Evolutionary conservation across 2,329 filamentous ascomycete genomes (phyloP), one percentile per base, ranked within the genome.

Genomic region (Aureobasidium musti): DNA sequence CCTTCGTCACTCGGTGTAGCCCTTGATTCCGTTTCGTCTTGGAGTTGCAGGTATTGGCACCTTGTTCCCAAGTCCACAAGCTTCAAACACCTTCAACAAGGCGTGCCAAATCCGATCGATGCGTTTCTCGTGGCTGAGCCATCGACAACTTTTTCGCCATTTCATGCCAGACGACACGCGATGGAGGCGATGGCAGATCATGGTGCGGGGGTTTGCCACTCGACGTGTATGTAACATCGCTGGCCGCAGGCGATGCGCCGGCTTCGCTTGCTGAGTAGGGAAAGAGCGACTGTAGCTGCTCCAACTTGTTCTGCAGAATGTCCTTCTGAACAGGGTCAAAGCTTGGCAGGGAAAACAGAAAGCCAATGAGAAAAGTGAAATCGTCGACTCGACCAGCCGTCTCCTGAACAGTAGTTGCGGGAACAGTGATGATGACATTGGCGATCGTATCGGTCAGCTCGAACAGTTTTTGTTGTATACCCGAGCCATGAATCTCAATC

Each of bases 391-490:
- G 77, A 3, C 80, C 76, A 5, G 77, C 76, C 2, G 80, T 81
- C 35, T 83, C 82, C 45, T 82, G 78, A 4, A 80, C 73, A 0
- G 80, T 79, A 0, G 78, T 79, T 7, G 79, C 77, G 0, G 82
- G 82, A 17, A 86, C 75, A 52, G 83, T 82, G 26, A 86, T 78
- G 1, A 83, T 75, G 17, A 87, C 84, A 69, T 87, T 84, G 10
- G 84, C 83, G 53, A 87, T 83, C 1, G 84, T 86, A 71, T 84
- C 85, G 0, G 84, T 83, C 68, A 87, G 84, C 70, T 87, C 85
- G 65, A 87, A 85, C 5, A 87, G 77, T 72, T 87, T 87, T 68
- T 85, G 82, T 63, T 86, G 76, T 65, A 87, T 84, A 26, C 82
- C 82, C 43, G 79, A 83, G 8, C 85, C 84, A 69, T 87, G 84